phyloP scores from a whole-genome alignment of 352 stramenopile genomes.

The Phytophthora nicotianae region DNA sequence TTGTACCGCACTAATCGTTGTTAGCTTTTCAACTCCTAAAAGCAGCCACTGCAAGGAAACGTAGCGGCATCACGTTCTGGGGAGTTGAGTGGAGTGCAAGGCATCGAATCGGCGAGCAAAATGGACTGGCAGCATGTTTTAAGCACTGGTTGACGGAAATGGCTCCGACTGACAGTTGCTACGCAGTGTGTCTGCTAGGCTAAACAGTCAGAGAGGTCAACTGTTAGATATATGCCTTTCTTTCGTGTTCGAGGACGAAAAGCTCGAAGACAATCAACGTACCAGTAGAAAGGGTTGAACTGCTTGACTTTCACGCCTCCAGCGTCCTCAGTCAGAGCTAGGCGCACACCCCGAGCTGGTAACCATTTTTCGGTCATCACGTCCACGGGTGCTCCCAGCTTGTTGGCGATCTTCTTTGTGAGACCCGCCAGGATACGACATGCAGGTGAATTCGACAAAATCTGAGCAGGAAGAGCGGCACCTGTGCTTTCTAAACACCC shows the following conservation, averaged over 20 bases:
- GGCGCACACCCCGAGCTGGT: constrained; percentile 37
- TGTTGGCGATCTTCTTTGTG: constrained; percentile 87
- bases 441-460: constrained; percentile 73
- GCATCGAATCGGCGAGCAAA: no score
- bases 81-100: no score
- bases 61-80: constrained; percentile 69
- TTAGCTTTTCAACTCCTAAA: constrained; percentile 23
- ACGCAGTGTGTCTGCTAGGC: constrained; percentile 26
- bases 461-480: constrained; percentile 39
- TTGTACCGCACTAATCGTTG: not conserved
- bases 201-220: constrained; percentile 2
- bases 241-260: not conserved
- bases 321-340: constrained; percentile 17
- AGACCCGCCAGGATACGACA: constrained; percentile 77
- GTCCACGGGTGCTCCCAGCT: constrained; percentile 75
- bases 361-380: constrained; percentile 89
- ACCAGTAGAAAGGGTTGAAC: constrained; percentile 86
- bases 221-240: not conserved
- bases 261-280: constrained; percentile 11
- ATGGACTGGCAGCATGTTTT: no score
- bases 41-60: constrained; percentile 19
- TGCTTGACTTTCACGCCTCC: constrained; percentile 29
- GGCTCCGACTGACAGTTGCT: constrained; percentile 5
- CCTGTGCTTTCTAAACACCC: constrained; percentile 63
- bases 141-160: constrained; percentile 2